These are phyloP conservation scores for Hansenula sp. DNA, from an alignment of 1,139 yeast species.

Conservation along the genomic window DNA sequence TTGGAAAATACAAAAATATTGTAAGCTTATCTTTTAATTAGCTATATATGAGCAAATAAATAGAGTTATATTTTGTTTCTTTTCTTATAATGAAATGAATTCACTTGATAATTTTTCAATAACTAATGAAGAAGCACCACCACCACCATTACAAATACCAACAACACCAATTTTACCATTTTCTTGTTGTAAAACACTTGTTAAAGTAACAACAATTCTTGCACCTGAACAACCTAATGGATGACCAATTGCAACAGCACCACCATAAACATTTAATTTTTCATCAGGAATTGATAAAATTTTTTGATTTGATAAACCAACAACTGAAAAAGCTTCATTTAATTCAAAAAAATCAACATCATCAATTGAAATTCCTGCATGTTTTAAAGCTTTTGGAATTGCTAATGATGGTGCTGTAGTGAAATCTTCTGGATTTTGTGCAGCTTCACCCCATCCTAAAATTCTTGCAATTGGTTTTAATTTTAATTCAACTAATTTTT, in stretches of 20 bases:
- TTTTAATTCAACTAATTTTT: conserved; percentile 76
- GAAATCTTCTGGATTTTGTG: conserved; percentile 88
- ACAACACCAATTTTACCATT: conserved; percentile 90
- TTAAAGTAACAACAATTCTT: conserved; percentile 81
- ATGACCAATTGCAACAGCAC: conserved; percentile 97
- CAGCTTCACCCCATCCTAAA: conserved; percentile 97
- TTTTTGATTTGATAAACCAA: conserved; percentile 86
- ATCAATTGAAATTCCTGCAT: conserved; percentile 59
- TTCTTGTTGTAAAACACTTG: conserved; percentile 73
- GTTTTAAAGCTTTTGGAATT: conserved; percentile 91
- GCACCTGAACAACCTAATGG: conserved; percentile 99
- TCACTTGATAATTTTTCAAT: conserved; percentile 46
- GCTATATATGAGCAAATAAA: not conserved
- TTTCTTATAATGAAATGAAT: conserved; percentile 16
- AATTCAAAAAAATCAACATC: conserved; percentile 68
- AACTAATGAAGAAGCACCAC: conserved; percentile 90
- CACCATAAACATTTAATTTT: conserved; percentile 92
- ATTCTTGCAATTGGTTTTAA: conserved; percentile 86
- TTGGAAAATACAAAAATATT: not conserved
- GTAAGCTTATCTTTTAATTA: not conserved
- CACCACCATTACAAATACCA: conserved; percentile 98
- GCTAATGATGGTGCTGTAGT: conserved; percentile 94
- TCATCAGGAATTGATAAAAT: conserved; percentile 57
- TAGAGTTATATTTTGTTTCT: not conserved
- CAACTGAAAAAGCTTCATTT: conserved; percentile 96